phyloP scores from a whole-genome alignment of 768 basidiomycete genomes.

The Hypsizygus marmoreus region DNA sequence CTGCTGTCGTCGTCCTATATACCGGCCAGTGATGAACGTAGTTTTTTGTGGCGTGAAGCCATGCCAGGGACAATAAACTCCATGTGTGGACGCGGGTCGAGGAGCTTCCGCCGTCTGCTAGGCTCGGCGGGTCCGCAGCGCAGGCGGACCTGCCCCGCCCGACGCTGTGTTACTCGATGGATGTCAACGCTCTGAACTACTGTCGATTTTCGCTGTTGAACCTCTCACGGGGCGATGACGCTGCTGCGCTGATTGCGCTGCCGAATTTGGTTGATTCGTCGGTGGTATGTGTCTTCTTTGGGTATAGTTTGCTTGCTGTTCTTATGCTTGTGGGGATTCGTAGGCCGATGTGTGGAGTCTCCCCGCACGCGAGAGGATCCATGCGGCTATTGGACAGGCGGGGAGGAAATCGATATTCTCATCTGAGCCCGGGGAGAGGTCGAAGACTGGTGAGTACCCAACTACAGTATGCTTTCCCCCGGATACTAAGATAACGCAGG shows the following conservation, averaged over 20 bases:
- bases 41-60: conserved; percentile 43
- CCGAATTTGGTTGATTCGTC: conserved; percentile 91
- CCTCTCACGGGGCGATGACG: conserved; percentile 10
- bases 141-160: conserved; percentile 52
- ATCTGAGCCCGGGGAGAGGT: conserved; percentile 50
- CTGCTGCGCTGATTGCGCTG: conserved; percentile 65
- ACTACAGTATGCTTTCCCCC: background rate
- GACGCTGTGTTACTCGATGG: conserved; percentile 64
- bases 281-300: conserved; percentile 45
- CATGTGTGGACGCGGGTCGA: conserved; percentile 67
- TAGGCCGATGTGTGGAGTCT: conserved; percentile 90
- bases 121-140: conserved; percentile 60
- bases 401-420: conserved; percentile 36
- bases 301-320: background rate
- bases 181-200: conserved; percentile 92
- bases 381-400: conserved; percentile 81
- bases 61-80: conserved; percentile 85
- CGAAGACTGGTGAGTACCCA: conserved; percentile 51
- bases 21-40: background rate
- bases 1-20: background rate
- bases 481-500: conserved; percentile 45
- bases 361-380: conserved; percentile 66
- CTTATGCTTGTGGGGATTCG: too few species aligned
- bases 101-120: conserved; percentile 41
- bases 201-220: conserved; percentile 81